A percentile compares a stretch with the other conserved stretches of the same genome.
Evolutionary conservation across 1,284 basidiomycete genomes (phyloP).

Genomic region (Austroboletus niveus): DNA sequence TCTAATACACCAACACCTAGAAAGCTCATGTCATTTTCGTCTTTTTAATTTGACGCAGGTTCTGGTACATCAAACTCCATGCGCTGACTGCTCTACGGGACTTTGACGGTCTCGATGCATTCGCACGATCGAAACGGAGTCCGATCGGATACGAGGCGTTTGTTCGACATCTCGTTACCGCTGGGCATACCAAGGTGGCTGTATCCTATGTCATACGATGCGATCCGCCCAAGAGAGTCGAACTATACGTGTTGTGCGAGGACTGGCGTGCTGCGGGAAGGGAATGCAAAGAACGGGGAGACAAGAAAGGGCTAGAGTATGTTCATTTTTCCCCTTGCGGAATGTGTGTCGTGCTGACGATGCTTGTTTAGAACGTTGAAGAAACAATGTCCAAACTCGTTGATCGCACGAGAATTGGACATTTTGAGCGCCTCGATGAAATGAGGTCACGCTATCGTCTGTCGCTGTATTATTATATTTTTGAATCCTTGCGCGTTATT

Average conservation of each 20-base stretch:
- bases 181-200: slow-evolving; percentile 74
- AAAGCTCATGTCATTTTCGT: slow-evolving; percentile 1
- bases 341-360: slow-evolving; percentile 11
- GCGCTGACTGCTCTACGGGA: slow-evolving; percentile 76
- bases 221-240: slow-evolving; percentile 77
- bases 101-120: slow-evolving; percentile 81
- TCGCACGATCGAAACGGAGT: slow-evolving; percentile 82
- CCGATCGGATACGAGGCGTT: slow-evolving; percentile 97
- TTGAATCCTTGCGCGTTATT: too few species aligned
- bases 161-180: slow-evolving; percentile 75
- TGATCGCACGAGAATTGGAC: slow-evolving; percentile 78
- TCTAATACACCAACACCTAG: background rate
- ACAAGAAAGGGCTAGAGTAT: slow-evolving; percentile 80
- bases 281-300: slow-evolving; percentile 83
- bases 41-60: slow-evolving; percentile 49
- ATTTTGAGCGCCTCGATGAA: slow-evolving; percentile 67
- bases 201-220: slow-evolving; percentile 75
- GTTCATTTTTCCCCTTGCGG: slow-evolving; percentile 34
- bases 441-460: slow-evolving; percentile 26
- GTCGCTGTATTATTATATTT: too few species aligned
- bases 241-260: slow-evolving; percentile 84
- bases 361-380: slow-evolving; percentile 55
- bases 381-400: slow-evolving; percentile 70
- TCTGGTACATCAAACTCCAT: slow-evolving; percentile 90
- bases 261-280: slow-evolving; percentile 87